Evolutionary conservation across 1,284 basidiomycete genomes (phyloP).

Genomic region (Austroboletus olivaceoglutinosus): DNA sequence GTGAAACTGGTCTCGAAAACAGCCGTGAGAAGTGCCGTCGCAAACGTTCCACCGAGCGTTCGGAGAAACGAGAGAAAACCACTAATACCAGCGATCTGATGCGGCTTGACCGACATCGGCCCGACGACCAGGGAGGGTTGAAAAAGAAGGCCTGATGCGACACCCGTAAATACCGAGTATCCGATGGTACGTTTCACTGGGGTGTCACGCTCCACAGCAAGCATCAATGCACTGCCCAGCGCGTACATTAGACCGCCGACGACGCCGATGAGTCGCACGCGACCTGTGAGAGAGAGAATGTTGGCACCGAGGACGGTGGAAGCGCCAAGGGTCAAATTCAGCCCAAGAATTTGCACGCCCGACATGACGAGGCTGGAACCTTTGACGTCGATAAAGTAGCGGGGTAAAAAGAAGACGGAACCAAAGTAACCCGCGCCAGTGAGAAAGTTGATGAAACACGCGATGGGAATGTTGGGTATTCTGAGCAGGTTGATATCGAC

Average conservation of each 20-base stretch:
- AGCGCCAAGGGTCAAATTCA: conserved; percentile 31
- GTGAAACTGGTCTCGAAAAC: conserved; percentile 34
- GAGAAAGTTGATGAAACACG: conserved; percentile 36
- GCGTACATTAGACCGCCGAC: conserved; percentile 31
- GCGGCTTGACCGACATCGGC: conserved; percentile 35
- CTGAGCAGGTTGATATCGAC: conserved; percentile 32
- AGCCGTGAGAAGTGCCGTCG: conserved; percentile 36
- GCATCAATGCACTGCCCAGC: conserved; percentile 31
- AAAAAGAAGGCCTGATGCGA: conserved; percentile 32
- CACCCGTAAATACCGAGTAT: conserved; percentile 32
- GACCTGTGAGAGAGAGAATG: conserved; percentile 30
- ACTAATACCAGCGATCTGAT: conserved; percentile 36
- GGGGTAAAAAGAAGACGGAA: conserved; percentile 35
- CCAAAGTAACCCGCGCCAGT: conserved; percentile 38
- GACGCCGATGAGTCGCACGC: conserved; percentile 30
- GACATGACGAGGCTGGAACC: conserved; percentile 31
- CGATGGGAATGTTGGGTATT: conserved; percentile 34
- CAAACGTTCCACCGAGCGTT: conserved; percentile 36
- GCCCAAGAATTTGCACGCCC: conserved; percentile 33
- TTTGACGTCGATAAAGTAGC: conserved; percentile 38
- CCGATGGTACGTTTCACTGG: conserved; percentile 29
- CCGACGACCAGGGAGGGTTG: conserved; percentile 37
- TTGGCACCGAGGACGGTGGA: conserved; percentile 35
- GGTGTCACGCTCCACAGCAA: conserved; percentile 29
- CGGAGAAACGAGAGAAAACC: conserved; percentile 36